phyloP scores from a whole-genome alignment of 2,329 filamentous ascomycete genomes.

The Aspergillus sp. region DNA sequence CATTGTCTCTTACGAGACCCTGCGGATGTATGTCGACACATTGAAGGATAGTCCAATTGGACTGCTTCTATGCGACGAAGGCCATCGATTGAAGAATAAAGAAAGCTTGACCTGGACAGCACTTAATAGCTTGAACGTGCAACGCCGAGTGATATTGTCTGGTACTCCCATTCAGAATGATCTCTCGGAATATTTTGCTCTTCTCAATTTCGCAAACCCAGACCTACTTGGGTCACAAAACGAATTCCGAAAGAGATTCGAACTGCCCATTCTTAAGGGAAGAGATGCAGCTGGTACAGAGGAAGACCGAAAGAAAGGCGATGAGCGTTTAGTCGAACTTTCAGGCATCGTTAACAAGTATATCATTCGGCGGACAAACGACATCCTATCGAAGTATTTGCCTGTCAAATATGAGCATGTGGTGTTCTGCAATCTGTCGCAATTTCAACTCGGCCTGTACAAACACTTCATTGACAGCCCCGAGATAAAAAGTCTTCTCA shows the following conservation, averaged over 20 bases:
- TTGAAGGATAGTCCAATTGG: slow-evolving; percentile 88
- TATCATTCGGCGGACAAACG: slow-evolving; percentile 95
- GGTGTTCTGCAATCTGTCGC: slow-evolving; percentile 92
- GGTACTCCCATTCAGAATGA: slow-evolving; percentile 98
- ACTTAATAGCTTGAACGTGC: slow-evolving; percentile 85
- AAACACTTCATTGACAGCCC: slow-evolving; percentile 97
- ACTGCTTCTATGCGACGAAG: slow-evolving; percentile 91
- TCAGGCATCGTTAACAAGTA: slow-evolving; percentile 92
- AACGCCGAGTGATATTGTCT: slow-evolving; percentile 87
- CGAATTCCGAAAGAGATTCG: slow-evolving; percentile 92
- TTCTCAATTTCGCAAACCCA: slow-evolving; percentile 96
- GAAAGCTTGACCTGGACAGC: slow-evolving; percentile 95
- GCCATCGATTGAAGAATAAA: slow-evolving; percentile 93
- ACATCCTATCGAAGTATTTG: slow-evolving; percentile 95
- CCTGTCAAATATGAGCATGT: slow-evolving; percentile 99
- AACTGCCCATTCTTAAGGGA: slow-evolving; percentile 86
- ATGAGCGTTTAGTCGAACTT: slow-evolving; percentile 78
- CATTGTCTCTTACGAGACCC: slow-evolving; percentile 96
- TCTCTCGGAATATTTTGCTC: slow-evolving; percentile 93
- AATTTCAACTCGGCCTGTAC: slow-evolving; percentile 90
- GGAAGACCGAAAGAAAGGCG: slow-evolving; percentile 75
- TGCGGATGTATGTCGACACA: slow-evolving; percentile 86
- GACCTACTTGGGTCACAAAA: slow-evolving; percentile 82
- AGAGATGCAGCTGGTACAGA: slow-evolving; percentile 89
- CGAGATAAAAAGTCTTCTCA: slow-evolving; percentile 85